Base-by-base conservation (phyloP, 352 stramenopile genomes). In the Globisporangium megalacanthum region DNA sequence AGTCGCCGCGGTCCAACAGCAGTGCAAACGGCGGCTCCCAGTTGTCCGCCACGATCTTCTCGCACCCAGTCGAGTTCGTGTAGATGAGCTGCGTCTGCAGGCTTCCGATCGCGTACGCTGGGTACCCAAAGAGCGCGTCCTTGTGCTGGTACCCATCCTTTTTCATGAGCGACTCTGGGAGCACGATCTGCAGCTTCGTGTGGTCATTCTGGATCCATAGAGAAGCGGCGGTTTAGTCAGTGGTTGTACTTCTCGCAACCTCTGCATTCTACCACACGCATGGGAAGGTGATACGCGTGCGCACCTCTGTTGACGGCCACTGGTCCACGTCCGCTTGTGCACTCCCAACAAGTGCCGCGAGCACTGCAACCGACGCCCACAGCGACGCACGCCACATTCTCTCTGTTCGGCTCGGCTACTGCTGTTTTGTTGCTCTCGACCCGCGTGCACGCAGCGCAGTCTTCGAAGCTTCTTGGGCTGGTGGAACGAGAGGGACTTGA, bases 61-160 rank as follows among this genome's bases (percentile, higher is more conserved):
- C 75, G 58, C 85, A 92, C 6, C 77, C 82, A 20, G 73, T 85
- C 31, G 87, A 69, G 52, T 81, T 90, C 33, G 83, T 78, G 68
- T 98, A 93, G 68, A 97, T 97, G 35, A 98, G 68, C 66, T 95
- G 86, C 29, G 79, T 85, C 61, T 97, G 83, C 35, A 92, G 77
- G 56, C 73, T 89, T 42, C 81, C 88, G 54, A 89, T 77, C 45
- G 86, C 86, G 73, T 99, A 99, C 44, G 86, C 83, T 6, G 95
- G 95, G 59, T 98, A 95, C 35, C 96, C 96, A 68, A 99, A 99
- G 41, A 99, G 78, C 52, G 95, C 95, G 52, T 98, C 95, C 64
- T 97, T 96, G 76, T 99, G 96, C 58, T 93, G 80, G 68, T 98
- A 98, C 46, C 95, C 96, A 35, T 94, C 79, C 51, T 92, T 89